A percentile compares a stretch with the other conserved stretches of the same genome.
phyloP scores from a whole-genome alignment of 345 rosid genomes.

The Linum lewisii region DNA sequence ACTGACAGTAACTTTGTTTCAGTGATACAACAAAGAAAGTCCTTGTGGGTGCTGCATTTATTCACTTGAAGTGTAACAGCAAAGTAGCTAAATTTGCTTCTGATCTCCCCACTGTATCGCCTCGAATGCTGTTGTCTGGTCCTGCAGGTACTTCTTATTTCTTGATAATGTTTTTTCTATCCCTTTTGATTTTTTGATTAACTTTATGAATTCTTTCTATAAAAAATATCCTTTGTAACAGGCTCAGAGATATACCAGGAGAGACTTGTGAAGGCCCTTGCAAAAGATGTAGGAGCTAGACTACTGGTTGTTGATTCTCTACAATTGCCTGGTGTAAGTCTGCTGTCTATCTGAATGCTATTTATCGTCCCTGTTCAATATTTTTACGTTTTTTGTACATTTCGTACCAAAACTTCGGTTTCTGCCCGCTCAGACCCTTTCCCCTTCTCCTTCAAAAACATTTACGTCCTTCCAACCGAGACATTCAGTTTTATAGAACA shows the following conservation, averaged over 20 bases:
- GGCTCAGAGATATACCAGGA: constrained; percentile 99
- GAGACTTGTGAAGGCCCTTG: constrained; percentile 80
- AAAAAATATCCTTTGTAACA: constrained; percentile 14
- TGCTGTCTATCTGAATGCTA: not conserved
- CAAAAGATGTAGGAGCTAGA: constrained; percentile 75
- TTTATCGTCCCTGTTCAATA: not conserved
- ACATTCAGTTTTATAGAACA: not conserved
- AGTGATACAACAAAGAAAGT: constrained; percentile 88
- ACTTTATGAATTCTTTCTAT: not conserved
- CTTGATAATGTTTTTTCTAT: constrained; percentile 1
- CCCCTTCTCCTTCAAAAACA: not conserved
- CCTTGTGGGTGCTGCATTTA: constrained; percentile 58
- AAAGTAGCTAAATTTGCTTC: constrained; percentile 57
- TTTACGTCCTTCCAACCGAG: not conserved
- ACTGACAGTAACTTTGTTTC: constrained; percentile 22
- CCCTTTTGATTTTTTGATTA: not conserved
- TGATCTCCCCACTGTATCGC: constrained; percentile 64
- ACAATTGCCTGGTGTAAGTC: constrained; percentile 86
- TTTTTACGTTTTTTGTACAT: too few species aligned
- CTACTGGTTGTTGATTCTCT: constrained; percentile 79
- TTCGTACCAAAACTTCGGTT: not conserved
- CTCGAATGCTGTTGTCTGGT: constrained; percentile 87
- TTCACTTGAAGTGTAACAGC: constrained; percentile 66
- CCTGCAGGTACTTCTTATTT: constrained; percentile 59
- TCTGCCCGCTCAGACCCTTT: not conserved